Base-by-base conservation (phyloP, 257 asterid species). In the Parsonsia alboflavescens region DNA sequence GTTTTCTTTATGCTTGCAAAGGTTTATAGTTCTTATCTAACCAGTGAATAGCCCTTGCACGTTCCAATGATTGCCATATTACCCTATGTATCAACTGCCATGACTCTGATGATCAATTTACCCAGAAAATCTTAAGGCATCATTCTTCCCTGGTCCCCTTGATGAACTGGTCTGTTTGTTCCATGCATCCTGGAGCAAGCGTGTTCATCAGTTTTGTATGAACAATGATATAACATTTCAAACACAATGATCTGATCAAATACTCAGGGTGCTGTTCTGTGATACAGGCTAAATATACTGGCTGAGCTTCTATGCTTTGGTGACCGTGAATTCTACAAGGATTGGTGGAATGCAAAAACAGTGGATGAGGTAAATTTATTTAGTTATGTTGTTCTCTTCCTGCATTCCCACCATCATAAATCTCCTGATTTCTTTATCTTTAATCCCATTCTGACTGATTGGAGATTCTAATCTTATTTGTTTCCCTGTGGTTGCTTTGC, bases 261-360 rank as follows among this genome's bases (percentile, higher is more conserved):
- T 78, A 80, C 88, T 84, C 72, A 50, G 72, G 80, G 80, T 82
- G 76, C 72, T 56, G 77, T 83, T 74, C 82, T 84, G 75, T 84
- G 81, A 75, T 89, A 63, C 82, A 95, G 99, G 99, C 84, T 95
- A 85, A 95, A 95, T 84, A 95, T 95, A 82, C 96, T 95, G 72
- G 99, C 98, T 7, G 99, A 95, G 80, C 85, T 95, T 80, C 88
- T 92, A 75, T 44, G 93, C 57, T 95, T 95, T 82, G 99, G 99
- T 62, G 99, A 95, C 77, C 98, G 98, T 76, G 99, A 95, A 84
- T 95, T 95, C 82, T 95, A 95, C 84, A 95, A 92, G 85, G 99
- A 92, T 83, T 95, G 99, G 99, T 95, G 99, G 99, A 95, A 95
- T 79, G 99, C 97, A 75, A 90, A 84, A 83, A 92, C 99, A 26